Evolutionary conservation across 495 filamentous ascomycete genomes (phyloP), one percentile per base, ranked within the genome.

Genomic region (Aspergillus kassunensis): DNA sequence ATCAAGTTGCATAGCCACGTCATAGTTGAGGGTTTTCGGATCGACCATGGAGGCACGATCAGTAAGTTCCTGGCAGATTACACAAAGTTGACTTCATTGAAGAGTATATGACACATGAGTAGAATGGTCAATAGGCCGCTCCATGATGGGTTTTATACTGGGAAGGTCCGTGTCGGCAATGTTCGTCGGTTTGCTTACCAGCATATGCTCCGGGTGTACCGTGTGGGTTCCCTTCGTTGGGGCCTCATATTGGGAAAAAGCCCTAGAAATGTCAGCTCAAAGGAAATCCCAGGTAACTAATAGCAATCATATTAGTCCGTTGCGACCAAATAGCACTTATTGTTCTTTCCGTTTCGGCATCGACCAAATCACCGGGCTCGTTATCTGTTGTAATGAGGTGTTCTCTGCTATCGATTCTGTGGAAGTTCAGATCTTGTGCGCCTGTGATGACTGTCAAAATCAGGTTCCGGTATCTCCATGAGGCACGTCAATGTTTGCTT

Each of bases 41-140:
- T 20, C 21, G 19, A 23, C 21, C 1, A 41, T 41, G 6, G 37
- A 41, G 12, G 21, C 7, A 13, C 12, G 4, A 20, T 81, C 78
- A 15, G 66, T 62, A 3, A 76, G 57, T 18, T 66, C 65, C 15
- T 74, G 70, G 45, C 67, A 71, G 11, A 78, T 54, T 29, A 78
- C 76, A 5, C 63, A 68, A 2, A 80, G 55, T 24, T 68, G 72
- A 36, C 74, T 74, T 37, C 75, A 56, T 29, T 74, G 71, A 11
- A 80, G 47, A 23, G 62, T 66, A 46, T 74, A 78, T 3, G 76
- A 76, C 63, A 78, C 72, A 0, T 63, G 53, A 0, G 76, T 79
- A 1, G 69, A 65, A 11, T 72, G 49, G 10, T 67, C 21, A 6
- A 41, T 23, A 7, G 37, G 37, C 21, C 18, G 37, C 24, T 41